phyloP scores from a whole-genome alignment of 176 grass and related monocot species.

The Ensete ventricosum region DNA sequence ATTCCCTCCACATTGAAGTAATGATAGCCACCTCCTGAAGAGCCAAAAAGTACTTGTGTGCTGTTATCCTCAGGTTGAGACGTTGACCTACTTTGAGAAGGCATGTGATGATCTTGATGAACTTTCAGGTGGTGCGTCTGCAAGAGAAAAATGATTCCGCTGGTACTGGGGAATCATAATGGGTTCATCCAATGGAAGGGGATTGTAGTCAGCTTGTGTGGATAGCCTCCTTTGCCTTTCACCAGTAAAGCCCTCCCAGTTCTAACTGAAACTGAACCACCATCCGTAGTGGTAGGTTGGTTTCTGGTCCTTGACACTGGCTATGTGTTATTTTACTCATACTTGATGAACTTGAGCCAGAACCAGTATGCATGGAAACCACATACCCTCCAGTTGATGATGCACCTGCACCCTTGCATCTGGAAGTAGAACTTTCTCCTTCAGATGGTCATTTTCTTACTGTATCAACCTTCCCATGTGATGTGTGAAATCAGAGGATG shows the following conservation, averaged over 20 bases:
- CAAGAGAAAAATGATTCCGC: conserved; percentile 14
- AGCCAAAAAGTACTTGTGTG: conserved; percentile 19
- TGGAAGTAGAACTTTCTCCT: conserved; percentile 45
- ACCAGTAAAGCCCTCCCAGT: conserved; percentile 23
- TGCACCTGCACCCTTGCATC: conserved; percentile 34
- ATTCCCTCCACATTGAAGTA: conserved; percentile 50
- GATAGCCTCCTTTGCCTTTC: conserved; percentile 24
- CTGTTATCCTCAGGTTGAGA: conserved; percentile 23
- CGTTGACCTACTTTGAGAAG: conserved; percentile 27
- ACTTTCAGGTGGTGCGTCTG: conserved; percentile 23
- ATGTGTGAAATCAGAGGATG: conserved; percentile 31
- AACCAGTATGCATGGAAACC: conserved; percentile 25
- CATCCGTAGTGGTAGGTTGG: conserved; percentile 13
- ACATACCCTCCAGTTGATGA: conserved; percentile 28
- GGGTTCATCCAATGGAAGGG: conserved; percentile 37
- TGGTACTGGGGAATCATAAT: conserved; percentile 15
- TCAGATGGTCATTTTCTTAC: conserved; percentile 36
- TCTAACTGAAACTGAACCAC: conserved; percentile 31
- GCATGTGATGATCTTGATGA: conserved; percentile 34
- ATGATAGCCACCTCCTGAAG: conserved; percentile 31
- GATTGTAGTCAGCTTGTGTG: conserved; percentile 18
- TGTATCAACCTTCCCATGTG: conserved; percentile 27
- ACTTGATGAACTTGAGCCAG: conserved; percentile 25
- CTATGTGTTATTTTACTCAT: conserved; percentile 27
- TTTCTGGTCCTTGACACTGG: conserved; percentile 23